phyloP scores from a whole-genome alignment of 352 stramenopile species.

The Globisporangium ultimum region DNA sequence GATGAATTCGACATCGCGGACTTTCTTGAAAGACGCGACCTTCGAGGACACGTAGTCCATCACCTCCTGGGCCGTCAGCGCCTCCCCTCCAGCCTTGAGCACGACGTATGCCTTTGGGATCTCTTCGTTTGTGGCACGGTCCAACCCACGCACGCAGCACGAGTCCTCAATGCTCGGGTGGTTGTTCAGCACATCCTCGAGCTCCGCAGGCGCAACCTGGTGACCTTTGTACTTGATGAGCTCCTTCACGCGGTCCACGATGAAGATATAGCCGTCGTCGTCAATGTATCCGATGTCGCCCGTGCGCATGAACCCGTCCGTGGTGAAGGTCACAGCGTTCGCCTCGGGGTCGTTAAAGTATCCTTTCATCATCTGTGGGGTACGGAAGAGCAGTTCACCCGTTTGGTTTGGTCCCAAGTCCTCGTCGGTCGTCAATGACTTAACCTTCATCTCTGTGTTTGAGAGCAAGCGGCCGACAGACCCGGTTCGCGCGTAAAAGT shows the following conservation, averaged over 20 bases:
- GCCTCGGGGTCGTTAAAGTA: conserved; percentile 89
- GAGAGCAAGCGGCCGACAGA: conserved; percentile 27
- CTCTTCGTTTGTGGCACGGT: conserved; percentile 69
- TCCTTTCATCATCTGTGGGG: conserved; percentile 30
- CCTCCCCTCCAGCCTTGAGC: conserved; percentile 35
- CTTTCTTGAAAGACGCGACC: conserved; percentile 86
- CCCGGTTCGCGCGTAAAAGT: conserved; percentile 9
- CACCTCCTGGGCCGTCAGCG: conserved; percentile 20
- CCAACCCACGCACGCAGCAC: conserved; percentile 46
- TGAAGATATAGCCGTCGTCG: conserved; percentile 91
- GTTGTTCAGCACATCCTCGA: conserved; percentile 89
- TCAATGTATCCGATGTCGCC: conserved; percentile 91
- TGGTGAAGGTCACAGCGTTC: conserved; percentile 69
- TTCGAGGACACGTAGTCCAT: conserved; percentile 73
- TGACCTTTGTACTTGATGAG: conserved; percentile 95
- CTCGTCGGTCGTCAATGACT: conserved; percentile 31
- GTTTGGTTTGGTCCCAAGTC: conserved; percentile 21
- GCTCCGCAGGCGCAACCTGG: conserved; percentile 89
- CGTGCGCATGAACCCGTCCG: conserved; percentile 84
- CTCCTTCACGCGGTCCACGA: conserved; percentile 93
- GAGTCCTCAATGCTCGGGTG: conserved; percentile 51
- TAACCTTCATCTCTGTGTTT: conserved; percentile 33
- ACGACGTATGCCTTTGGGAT: conserved; percentile 92
- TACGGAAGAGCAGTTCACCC: conserved; percentile 77
- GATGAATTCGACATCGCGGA: conserved; percentile 84